Conservation (phyloP, 129 eudicot genomes). For the Flaveria linearis region DNA sequence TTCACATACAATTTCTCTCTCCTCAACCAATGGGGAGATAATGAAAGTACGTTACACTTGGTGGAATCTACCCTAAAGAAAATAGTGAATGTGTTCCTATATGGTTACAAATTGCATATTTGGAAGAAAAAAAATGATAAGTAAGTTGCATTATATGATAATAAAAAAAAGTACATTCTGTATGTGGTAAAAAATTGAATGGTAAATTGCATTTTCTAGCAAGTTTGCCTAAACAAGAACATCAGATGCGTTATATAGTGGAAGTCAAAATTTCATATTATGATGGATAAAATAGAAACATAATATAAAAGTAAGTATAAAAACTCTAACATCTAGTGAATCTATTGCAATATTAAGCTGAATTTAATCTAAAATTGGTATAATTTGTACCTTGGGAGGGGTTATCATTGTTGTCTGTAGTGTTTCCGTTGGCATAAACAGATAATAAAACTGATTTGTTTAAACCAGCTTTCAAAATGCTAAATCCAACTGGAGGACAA, state of each 20-base stretch:
- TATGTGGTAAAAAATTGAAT: background rate
- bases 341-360: background rate
- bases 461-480: constrained; percentile 94
- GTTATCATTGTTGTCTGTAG: constrained; percentile 44
- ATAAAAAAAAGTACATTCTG: background rate
- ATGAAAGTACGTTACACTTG: background rate
- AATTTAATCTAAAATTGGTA: constrained; percentile 12
- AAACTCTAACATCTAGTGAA: background rate
- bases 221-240: constrained; percentile 11
- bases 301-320: background rate
- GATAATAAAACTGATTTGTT: constrained; percentile 95
- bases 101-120: background rate
- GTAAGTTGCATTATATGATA: constrained; percentile 9
- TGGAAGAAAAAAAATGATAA: background rate
- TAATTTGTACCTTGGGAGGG: constrained; percentile 69
- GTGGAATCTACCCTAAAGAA: background rate
- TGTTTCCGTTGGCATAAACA: constrained; percentile 62
- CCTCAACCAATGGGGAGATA: background rate
- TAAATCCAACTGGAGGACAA: constrained; percentile 81
- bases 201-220: background rate
- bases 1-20: background rate
- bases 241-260: background rate
- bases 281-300: background rate
- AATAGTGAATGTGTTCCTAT: background rate
- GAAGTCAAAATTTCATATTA: background rate